These are phyloP conservation scores for Solanum habrochaites DNA, from an alignment of 257 asterid species.

Conservation along the genomic window DNA sequence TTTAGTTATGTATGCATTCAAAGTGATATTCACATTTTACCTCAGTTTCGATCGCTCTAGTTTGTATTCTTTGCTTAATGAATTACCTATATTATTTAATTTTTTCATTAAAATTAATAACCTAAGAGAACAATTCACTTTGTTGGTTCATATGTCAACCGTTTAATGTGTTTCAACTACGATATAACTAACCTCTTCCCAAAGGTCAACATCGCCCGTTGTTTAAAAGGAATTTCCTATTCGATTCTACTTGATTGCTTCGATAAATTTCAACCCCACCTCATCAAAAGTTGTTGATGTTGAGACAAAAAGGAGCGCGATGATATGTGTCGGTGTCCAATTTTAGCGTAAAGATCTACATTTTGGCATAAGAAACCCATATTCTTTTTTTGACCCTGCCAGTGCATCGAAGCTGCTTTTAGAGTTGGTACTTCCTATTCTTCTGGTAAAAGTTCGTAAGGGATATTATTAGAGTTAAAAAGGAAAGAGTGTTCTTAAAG, in stretches of 20 bases:
- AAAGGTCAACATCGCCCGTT: not conserved
- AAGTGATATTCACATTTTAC: not conserved
- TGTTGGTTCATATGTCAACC: not conserved
- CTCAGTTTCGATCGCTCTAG: too few relatives aligned
- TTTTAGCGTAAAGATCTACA: not conserved
- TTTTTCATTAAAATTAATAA: too few relatives aligned
- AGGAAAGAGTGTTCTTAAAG: not conserved
- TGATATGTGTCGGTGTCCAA: not conserved
- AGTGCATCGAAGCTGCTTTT: not conserved
- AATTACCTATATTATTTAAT: too few relatives aligned
- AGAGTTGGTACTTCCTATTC: not conserved
- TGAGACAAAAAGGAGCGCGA: not conserved
- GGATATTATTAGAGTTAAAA: not conserved
- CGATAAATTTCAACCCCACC: not conserved
- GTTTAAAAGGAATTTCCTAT: not conserved
- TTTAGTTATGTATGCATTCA: not conserved
- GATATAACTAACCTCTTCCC: not conserved
- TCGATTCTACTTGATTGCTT: not conserved
- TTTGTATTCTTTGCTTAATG: not conserved
- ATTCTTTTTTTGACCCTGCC: not conserved
- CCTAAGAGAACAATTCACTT: not conserved
- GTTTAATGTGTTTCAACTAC: too few relatives aligned
- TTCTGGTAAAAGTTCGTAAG: too few relatives aligned
- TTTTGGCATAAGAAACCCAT: not conserved
- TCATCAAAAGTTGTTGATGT: not conserved